phyloP scores from a whole-genome alignment of 192 early-diverging fungal genomes.

The Gamsiella multidivaricata region DNA sequence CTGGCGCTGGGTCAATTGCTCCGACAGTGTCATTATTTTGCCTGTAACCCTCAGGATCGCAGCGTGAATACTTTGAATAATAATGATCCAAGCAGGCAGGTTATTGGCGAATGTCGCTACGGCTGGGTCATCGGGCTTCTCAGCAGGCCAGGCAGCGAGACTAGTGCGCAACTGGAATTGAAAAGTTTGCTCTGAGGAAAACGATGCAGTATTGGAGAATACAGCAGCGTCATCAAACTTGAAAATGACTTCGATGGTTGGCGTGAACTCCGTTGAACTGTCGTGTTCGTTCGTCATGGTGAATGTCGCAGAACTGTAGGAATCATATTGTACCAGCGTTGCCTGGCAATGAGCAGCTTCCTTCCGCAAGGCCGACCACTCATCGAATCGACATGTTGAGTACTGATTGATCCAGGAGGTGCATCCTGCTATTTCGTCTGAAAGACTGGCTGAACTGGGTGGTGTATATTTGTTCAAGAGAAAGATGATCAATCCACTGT shows the following conservation, averaged over 20 bases:
- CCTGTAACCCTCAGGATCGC: conserved; percentile 13
- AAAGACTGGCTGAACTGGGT: neutral
- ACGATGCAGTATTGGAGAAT: neutral
- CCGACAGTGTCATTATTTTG: conserved; percentile 17
- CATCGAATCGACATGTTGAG: conserved; percentile 26
- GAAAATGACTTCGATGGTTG: neutral
- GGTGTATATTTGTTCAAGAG: conserved; percentile 9
- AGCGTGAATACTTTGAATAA: conserved; percentile 20
- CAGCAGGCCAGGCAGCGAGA: conserved; percentile 3
- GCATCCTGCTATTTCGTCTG: neutral
- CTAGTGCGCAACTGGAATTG: neutral
- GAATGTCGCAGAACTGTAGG: too few species aligned
- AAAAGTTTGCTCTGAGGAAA: neutral
- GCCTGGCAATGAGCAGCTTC: conserved; percentile 12
- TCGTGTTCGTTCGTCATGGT: neutral
- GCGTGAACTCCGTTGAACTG: neutral
- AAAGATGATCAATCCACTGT: conserved; percentile 5
- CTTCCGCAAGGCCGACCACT: conserved; percentile 12
- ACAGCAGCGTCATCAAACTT: neutral
- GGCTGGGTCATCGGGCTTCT: neutral
- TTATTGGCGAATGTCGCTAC: conserved; percentile 10
- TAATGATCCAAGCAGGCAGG: conserved; percentile 34
- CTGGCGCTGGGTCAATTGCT: conserved; percentile 19
- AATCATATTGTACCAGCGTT: neutral
- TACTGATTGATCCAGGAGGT: conserved; percentile 10